Conservation (phyloP, 2,329 filamentous ascomycete species). For the Beauveria sp. region DNA sequence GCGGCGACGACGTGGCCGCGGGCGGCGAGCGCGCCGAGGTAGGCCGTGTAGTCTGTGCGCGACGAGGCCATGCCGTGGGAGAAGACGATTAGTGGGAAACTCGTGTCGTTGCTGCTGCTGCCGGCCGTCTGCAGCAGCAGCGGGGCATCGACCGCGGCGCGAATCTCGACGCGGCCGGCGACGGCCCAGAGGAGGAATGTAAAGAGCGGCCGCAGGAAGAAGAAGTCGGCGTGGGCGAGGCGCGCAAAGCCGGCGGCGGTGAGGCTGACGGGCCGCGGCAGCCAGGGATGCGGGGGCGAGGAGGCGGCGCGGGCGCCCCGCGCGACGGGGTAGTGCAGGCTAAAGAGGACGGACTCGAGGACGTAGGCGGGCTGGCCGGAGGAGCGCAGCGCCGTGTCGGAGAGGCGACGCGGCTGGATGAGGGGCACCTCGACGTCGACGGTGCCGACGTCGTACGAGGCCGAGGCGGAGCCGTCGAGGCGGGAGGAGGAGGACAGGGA, state of each 20-base stretch:
- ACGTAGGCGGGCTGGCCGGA: conserved; percentile 34
- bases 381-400: conserved; percentile 26
- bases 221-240: conserved; percentile 36
- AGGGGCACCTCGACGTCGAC: conserved; percentile 41
- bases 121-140: conserved; percentile 21
- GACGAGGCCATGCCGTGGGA: conserved; percentile 45
- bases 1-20: conserved; percentile 41
- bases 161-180: conserved; percentile 37
- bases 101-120: not conserved
- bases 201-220: conserved; percentile 34
- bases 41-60: conserved; percentile 44
- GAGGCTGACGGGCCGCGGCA: conserved; percentile 35
- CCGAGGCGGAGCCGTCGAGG: conserved; percentile 24
- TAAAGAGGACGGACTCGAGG: conserved; percentile 40
- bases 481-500: conserved; percentile 19
- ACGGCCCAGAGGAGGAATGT: conserved; percentile 34
- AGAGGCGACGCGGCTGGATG: conserved; percentile 22
- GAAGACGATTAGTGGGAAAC: conserved; percentile 41
- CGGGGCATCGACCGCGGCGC: conserved; percentile 39
- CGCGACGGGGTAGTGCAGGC: conserved; percentile 39
- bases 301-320: conserved; percentile 19
- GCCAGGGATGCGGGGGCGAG: conserved; percentile 33
- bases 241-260: conserved; percentile 40
- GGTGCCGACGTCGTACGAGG: conserved; percentile 33
- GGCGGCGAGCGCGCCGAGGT: conserved; percentile 42